These are phyloP conservation scores for Russula lepida DNA, from an alignment of 768 basidiomycete species.

Conservation along the genomic window DNA sequence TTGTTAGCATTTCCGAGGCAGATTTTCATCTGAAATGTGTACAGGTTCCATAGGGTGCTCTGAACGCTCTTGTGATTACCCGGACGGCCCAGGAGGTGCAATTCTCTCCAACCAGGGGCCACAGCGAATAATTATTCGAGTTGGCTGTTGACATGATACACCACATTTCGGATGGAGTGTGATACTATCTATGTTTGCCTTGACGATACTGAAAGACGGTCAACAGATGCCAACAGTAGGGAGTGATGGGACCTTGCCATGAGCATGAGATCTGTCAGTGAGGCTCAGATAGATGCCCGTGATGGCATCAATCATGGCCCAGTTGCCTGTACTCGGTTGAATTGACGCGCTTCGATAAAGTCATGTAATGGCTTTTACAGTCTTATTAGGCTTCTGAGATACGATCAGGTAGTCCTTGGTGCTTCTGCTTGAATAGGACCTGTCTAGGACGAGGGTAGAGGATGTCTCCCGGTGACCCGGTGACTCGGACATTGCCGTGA, in stretches of 20 bases:
- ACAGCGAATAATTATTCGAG: neutral
- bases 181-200: neutral
- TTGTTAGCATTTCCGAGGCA: neutral
- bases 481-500: neutral
- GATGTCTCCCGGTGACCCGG: no score
- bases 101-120: neutral
- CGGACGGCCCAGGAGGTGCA: neutral
- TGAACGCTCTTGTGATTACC: neutral
- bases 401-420: neutral
- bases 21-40: no score
- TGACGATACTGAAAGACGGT: neutral
- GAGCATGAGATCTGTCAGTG: neutral
- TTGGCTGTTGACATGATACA: neutral
- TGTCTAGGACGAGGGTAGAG: neutral
- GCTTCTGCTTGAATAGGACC: neutral
- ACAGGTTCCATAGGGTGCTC: no score
- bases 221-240: neutral
- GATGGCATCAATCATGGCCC: neutral
- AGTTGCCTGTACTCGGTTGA: neutral
- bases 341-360: neutral
- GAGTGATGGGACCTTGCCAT: neutral
- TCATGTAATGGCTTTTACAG: neutral
- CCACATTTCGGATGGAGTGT: neutral
- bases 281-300: neutral
- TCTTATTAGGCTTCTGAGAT: neutral